Evolutionary conservation across 345 rosid genomes (phyloP), one percentile per base, ranked within the genome.

Genomic region (Erysimum cheiranthoides): DNA sequence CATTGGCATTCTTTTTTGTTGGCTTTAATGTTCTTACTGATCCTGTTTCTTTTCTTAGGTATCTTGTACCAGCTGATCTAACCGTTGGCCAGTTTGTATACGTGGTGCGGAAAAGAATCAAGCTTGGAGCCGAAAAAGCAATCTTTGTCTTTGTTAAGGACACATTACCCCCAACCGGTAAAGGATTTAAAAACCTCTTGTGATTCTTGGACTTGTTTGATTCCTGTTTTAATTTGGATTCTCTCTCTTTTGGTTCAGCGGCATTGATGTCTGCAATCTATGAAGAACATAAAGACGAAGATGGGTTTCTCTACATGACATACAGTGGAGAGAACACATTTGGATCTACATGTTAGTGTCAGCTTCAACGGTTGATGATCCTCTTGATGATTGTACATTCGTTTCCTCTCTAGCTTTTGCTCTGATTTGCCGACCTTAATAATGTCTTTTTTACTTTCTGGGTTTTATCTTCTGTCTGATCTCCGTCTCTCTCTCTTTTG

Each of bases 311-410:
- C 46, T 90, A 92, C 58, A 88, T 90, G 58, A 85, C 93, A 17
- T 92, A 92, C 85, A 90, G 93, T 30, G 96, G 97, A 14, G 96
- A 90, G 77, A 92, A 92, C 82, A 87, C 93, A 21, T 92, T 92
- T 57, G 97, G 97, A 64, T 70, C 45, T 12, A 3, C 31, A 28
- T 77, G 73, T 31, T 77, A 45, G 47, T 10, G 74, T 68, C 35
- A 47, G 59, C 67, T 49, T 74, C 5, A 16, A 16, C 30, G 5
- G n/a, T 16, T 42, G 38, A 56, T 49, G 53, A 64, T 76, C 35
- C 17, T 62, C 39, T 18, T 70, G 61, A 45, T 62, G 68, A 71
- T 57, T 78, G 77, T 78, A 77, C 62, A 71, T 77, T 71, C 38
- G 34, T 46, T n/a, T 45, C 9, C 14, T 3, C 21, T 36, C 35